Evolutionary conservation across 73 alveolate species (phyloP), one percentile per base, ranked within the genome.

Genomic region (Uronychia setigera): DNA sequence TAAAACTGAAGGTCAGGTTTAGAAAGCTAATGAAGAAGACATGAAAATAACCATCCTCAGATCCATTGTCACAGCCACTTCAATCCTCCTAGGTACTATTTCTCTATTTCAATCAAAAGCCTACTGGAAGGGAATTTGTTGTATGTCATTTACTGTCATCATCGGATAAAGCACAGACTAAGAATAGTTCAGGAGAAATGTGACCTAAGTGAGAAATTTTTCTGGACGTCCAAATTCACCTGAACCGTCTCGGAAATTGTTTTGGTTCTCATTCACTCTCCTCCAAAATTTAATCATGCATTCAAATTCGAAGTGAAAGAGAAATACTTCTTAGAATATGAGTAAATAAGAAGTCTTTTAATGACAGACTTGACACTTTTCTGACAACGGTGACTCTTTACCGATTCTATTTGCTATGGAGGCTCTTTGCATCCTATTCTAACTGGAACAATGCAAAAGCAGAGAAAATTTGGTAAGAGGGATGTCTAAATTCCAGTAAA

Each of bases 401-500:
- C 29, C 59, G 99, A 76, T 84, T 93, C n/a, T 92, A 93, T 86
- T 86, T 95, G 33, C 58, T 93, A 30, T 95, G 94, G 87, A 83
- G 96, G 83, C 86, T 77, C 58, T 95, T 91, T 92, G 96, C 96
- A n/a, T 84, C 93, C 84, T 95, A 93, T 67, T 92, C 98, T 33
- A 92, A 88, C 75, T 95, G 99, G 99, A 91, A 93, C 35, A 93
- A 90, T 31, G 97, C 87, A 25, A 85, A 90, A 76, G 97, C 97
- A 26, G 92, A 94, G 0, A 86, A 88, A 59, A 96, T 95, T 31
- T 95, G 67, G 67, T 46, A 46, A 11, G 67, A n/a, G n/a, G 67
- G 19, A 46, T 11, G 5, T 11, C 5, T 19, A 46, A 46, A 5
- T 19, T 46, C n/a, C 67, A 46, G 99, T 74, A 92, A 89, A 74